phyloP scores from a whole-genome alignment of 768 basidiomycete genomes.

The Exsudoporus frostii region DNA sequence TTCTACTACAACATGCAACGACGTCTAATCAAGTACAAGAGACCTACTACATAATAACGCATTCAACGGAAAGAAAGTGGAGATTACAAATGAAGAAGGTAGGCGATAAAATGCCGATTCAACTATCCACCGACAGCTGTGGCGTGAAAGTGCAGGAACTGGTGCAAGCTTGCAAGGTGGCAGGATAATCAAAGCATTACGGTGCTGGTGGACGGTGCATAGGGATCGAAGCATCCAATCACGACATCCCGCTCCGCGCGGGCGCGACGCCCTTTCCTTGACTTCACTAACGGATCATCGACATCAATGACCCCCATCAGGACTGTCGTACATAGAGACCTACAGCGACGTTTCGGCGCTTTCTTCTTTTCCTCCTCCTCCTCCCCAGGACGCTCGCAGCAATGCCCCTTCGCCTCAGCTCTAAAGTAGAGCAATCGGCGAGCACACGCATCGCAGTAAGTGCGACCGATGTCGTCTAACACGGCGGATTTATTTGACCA shows the following conservation, averaged over 20 bases:
- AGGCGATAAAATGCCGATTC: neutral
- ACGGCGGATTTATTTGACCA: neutral
- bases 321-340: neutral
- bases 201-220: slow-evolving; percentile 11
- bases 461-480: neutral
- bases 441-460: neutral
- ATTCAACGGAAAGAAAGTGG: neutral
- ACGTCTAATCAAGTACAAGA: neutral
- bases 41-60: neutral
- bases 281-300: neutral
- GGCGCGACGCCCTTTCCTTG: neutral
- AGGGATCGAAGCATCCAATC: slow-evolving; percentile 1
- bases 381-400: neutral
- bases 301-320: neutral
- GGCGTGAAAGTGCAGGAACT: neutral
- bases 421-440: neutral
- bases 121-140: neutral
- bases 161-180: neutral
- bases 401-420: neutral
- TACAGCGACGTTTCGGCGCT: slow-evolving; percentile 4
- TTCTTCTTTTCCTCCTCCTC: neutral
- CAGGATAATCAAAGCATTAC: slow-evolving; percentile 1
- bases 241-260: neutral
- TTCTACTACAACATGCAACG: too few relatives aligned
- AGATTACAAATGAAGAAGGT: neutral